These are phyloP conservation scores for Aspergillus biplanus DNA, from an alignment of 495 filamentous ascomycete genomes.

Conservation along the genomic window DNA sequence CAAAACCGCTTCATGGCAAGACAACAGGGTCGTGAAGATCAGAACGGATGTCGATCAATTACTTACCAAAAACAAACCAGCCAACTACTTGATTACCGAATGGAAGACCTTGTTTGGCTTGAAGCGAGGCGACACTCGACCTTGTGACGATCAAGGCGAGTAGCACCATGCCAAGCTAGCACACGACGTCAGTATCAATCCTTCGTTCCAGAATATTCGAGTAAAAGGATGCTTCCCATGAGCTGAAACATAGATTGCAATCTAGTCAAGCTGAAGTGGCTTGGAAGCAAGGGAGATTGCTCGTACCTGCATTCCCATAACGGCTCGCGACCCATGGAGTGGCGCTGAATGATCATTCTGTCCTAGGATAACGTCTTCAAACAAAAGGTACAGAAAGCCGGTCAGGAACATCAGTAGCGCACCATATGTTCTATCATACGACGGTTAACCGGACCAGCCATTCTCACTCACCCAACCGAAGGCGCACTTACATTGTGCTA, in stretches of 20 bases:
- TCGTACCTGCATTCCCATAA: conserved; percentile 60
- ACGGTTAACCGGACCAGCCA: conserved; percentile 17
- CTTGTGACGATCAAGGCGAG: conserved; percentile 85
- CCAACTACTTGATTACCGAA: conserved; percentile 86
- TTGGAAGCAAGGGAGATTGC: background rate
- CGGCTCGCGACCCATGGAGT: conserved; percentile 53
- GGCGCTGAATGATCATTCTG: conserved; percentile 23
- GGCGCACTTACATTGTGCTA: conserved; percentile 65
- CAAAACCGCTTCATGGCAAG: background rate
- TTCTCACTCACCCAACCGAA: background rate
- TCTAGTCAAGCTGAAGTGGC: background rate
- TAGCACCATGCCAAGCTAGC: conserved; percentile 75
- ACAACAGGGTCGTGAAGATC: background rate
- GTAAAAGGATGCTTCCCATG: background rate
- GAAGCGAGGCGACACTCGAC: conserved; percentile 78
- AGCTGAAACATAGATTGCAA: background rate
- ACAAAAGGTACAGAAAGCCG: conserved; percentile 79
- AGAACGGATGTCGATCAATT: background rate
- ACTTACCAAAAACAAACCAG: conserved; percentile 80
- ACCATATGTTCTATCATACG: conserved; percentile 64
- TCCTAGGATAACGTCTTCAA: conserved; percentile 70
- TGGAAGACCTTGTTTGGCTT: conserved; percentile 86
- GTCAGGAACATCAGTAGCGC: conserved; percentile 78
- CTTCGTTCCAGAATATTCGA: background rate
- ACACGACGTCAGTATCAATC: conserved; percentile 12